phyloP scores from a whole-genome alignment of 2,329 filamentous ascomycete genomes.

The Nothophaeocryptopus gaeumannii region DNA sequence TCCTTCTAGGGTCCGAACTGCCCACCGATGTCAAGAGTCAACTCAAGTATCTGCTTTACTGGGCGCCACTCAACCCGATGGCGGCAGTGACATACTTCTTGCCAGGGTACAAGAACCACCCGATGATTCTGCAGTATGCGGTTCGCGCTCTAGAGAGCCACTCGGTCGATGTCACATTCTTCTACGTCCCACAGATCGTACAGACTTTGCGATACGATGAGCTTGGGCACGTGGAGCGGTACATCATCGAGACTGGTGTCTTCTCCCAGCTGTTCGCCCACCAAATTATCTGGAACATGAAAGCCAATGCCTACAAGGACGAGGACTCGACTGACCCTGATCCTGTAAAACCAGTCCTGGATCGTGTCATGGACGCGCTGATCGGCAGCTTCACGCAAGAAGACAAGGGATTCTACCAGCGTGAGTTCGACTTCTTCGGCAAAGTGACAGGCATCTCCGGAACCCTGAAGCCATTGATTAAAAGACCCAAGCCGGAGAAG shows the following conservation, averaged over 20 bases:
- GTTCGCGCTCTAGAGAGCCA: conserved; percentile 94
- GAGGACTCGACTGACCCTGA: conserved; percentile 90
- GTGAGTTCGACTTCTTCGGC: conserved; percentile 97
- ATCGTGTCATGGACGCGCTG: conserved; percentile 82
- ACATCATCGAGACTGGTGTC: conserved; percentile 93
- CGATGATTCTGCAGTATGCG: conserved; percentile 92
- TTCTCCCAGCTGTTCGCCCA: conserved; percentile 98
- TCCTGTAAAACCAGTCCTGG: conserved; percentile 86
- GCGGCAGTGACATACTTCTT: conserved; percentile 92
- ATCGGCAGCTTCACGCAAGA: conserved; percentile 74
- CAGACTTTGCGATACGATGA: conserved; percentile 90
- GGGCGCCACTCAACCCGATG: conserved; percentile 87
- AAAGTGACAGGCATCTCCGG: conserved; percentile 95
- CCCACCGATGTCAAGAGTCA: conserved; percentile 79
- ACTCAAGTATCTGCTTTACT: conserved; percentile 90
- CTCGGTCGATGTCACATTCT: conserved; percentile 95
- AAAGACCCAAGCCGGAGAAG: conserved; percentile 89
- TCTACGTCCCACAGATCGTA: conserved; percentile 97
- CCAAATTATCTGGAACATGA: conserved; percentile 99
- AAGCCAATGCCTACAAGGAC: conserved; percentile 97
- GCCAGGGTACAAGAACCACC: conserved; percentile 85
- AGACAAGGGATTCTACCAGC: conserved; percentile 84
- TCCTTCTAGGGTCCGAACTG: conserved; percentile 74
- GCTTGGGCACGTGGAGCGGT: conserved; percentile 90
- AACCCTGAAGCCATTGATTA: conserved; percentile 90